A percentile compares a stretch with the other conserved stretches of the same genome.
phyloP scores from a whole-genome alignment of 805 yeast species.

The Suhomyces canberraensis region DNA sequence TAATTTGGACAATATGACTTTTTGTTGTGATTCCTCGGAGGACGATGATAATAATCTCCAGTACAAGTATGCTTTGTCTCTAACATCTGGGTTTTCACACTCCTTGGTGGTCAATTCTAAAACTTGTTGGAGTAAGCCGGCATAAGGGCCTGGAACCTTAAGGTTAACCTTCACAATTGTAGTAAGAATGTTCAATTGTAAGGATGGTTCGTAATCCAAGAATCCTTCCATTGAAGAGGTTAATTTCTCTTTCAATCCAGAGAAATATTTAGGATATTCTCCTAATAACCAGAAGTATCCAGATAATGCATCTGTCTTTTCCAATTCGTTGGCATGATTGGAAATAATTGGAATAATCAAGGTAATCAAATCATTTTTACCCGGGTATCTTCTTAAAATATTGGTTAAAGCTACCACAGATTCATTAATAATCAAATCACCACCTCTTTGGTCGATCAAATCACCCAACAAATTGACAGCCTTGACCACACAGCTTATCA shows the following conservation, averaged over 20 bases:
- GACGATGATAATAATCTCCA: constrained; percentile 69
- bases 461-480: constrained; percentile 60
- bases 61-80: constrained; percentile 76
- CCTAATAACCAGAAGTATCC: constrained; percentile 72
- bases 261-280: constrained; percentile 62
- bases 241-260: constrained; percentile 48
- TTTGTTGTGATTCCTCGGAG: constrained; percentile 41
- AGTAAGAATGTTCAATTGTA: constrained; percentile 60
- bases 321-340: constrained; percentile 45
- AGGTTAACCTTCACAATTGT: constrained; percentile 57
- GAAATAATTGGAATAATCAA: constrained; percentile 55
- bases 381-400: constrained; percentile 64
- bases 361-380: constrained; percentile 44
- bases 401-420: constrained; percentile 61
- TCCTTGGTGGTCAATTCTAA: constrained; percentile 62
- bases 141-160: constrained; percentile 23
- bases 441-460: constrained; percentile 57
- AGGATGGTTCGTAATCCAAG: constrained; percentile 53
- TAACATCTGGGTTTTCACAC: constrained; percentile 69
- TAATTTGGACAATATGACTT: constrained; percentile 56
- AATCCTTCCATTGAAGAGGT: constrained; percentile 48
- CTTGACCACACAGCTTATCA: constrained; percentile 50
- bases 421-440: constrained; percentile 59
- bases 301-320: constrained; percentile 49
- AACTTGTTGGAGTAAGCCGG: constrained; percentile 51